Conservation (phyloP, 2,329 filamentous ascomycete species). For the Fusarium chuoi region DNA sequence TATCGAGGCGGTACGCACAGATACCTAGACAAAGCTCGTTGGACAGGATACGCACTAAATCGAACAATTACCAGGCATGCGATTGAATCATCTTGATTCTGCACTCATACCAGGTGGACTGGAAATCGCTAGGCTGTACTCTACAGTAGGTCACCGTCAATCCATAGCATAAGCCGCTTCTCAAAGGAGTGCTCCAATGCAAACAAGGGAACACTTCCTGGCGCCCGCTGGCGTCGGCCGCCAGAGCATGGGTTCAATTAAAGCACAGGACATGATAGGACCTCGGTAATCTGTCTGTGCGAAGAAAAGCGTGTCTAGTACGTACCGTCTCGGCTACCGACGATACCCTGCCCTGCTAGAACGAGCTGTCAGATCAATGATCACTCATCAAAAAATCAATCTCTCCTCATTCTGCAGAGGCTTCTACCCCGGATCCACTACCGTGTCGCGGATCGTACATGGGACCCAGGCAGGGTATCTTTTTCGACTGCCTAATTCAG, state of each 20-base stretch:
- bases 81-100: conserved; percentile 6
- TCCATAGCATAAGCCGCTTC: conserved; percentile 23
- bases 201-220: conserved; percentile 6
- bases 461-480: conserved; percentile 21
- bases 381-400: conserved; percentile 28
- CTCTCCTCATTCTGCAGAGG: conserved; percentile 24
- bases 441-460: conserved; percentile 42
- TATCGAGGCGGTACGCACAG: background rate
- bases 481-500: conserved; percentile 39
- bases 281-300: conserved; percentile 34
- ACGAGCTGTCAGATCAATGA: conserved; percentile 23
- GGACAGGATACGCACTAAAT: background rate
- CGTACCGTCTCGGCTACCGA: conserved; percentile 19
- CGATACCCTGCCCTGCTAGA: conserved; percentile 6
- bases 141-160: conserved; percentile 4
- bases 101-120: conserved; percentile 33
- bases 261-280: conserved; percentile 18
- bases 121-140: conserved; percentile 13
- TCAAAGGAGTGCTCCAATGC: background rate
- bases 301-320: conserved; percentile 7
- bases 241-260: conserved; percentile 22
- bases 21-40: background rate
- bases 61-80: background rate
- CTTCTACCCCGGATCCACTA: conserved; percentile 46
- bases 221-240: conserved; percentile 35